Conservation (phyloP, 495 filamentous ascomycete species). For the Penicillium egyptiacum region DNA sequence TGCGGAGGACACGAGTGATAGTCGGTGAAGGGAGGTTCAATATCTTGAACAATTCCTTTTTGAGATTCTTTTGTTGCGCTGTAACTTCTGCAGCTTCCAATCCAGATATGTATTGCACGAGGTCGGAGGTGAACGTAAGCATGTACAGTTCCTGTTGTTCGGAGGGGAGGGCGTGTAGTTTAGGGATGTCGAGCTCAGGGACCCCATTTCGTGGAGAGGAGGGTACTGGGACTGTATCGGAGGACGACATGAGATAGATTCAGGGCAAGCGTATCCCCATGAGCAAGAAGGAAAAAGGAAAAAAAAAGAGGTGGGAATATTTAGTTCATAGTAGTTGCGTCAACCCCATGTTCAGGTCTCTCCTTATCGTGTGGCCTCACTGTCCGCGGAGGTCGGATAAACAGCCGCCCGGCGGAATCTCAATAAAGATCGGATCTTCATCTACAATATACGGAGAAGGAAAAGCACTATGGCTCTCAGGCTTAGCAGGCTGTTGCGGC, state of each 20-base stretch:
- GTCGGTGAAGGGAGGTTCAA: conserved; percentile 81
- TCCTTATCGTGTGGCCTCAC: conserved; percentile 34
- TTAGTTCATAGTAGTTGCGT: conserved; percentile 3
- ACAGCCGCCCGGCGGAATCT: conserved; percentile 33
- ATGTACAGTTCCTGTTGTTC: conserved; percentile 96
- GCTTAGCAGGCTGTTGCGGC: conserved; percentile 18
- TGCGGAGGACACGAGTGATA: conserved; percentile 84
- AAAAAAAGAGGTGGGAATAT: neutral
- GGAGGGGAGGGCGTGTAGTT: conserved; percentile 84
- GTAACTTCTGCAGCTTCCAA: conserved; percentile 77
- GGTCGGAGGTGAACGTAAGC: conserved; percentile 80
- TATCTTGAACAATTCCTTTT: conserved; percentile 87
- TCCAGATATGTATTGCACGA: conserved; percentile 75
- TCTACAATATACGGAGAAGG: neutral
- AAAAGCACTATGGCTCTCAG: conserved; percentile 21
- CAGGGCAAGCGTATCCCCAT: conserved; percentile 30
- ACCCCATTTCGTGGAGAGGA: conserved; percentile 36
- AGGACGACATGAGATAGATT: conserved; percentile 41
- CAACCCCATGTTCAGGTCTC: conserved; percentile 9
- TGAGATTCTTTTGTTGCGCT: conserved; percentile 82
- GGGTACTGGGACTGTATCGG: conserved; percentile 32
- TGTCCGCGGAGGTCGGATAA: conserved; percentile 40
- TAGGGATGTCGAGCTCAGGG: conserved; percentile 76
- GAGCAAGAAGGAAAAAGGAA: conserved; percentile 10
- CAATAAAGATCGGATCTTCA: conserved; percentile 10